A percentile compares a stretch with the other conserved stretches of the same genome.
Evolutionary conservation across 2,329 filamentous ascomycete species (phyloP).

Genomic region (Sporothrix pallida): DNA sequence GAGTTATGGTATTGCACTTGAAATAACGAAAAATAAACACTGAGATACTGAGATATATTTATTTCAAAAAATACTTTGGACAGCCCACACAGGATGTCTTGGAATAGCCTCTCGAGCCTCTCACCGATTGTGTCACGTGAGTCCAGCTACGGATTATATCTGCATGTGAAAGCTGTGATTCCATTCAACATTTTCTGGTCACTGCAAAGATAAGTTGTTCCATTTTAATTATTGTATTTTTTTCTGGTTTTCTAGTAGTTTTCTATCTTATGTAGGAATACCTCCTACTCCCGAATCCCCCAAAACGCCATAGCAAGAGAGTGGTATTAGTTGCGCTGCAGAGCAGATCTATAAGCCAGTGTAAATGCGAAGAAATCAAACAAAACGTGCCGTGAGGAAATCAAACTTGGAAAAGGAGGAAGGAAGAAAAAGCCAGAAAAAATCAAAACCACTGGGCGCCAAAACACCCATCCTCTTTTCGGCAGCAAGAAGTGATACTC

Average conservation of each 20-base stretch:
- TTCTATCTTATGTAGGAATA: neutral
- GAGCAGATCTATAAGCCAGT: neutral
- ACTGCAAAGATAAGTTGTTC: neutral
- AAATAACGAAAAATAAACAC: neutral
- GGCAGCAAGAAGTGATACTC: neutral
- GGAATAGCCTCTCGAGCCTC: neutral
- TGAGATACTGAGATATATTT: neutral
- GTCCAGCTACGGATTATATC: neutral
- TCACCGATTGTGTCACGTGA: slow-evolving; percentile 4
- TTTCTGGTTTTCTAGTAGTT: neutral
- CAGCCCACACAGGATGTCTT: too few relatives aligned
- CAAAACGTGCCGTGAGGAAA: neutral
- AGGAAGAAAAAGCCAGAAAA: neutral
- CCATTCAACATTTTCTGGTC: neutral
- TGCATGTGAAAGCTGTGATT: too few relatives aligned
- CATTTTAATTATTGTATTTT: slow-evolving; percentile 10
- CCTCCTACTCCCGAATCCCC: neutral
- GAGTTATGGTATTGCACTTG: neutral
- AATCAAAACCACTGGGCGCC: neutral
- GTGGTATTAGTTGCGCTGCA: slow-evolving; percentile 15
- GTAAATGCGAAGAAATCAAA: neutral
- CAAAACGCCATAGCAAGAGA: slow-evolving; percentile 2
- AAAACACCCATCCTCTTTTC: neutral
- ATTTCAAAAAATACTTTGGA: neutral
- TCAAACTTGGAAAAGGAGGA: neutral